Conservation (phyloP, 2,329 filamentous ascomycete species). For the Ophidiomyces ophidiicola region DNA sequence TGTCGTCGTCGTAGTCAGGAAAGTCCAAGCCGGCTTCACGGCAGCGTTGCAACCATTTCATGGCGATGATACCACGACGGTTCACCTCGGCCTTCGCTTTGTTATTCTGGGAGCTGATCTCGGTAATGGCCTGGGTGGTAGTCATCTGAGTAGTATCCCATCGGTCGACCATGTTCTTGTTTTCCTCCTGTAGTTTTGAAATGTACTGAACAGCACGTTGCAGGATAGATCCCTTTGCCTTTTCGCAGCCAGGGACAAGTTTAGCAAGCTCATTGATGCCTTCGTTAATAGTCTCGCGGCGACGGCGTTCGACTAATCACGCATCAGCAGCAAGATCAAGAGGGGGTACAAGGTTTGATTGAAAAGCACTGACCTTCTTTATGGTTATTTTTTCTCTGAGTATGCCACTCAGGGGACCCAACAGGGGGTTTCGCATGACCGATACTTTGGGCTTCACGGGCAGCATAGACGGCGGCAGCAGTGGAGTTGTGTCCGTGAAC, state of each 20-base stretch:
- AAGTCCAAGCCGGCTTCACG: conserved; percentile 38
- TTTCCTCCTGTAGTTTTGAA: conserved; percentile 54
- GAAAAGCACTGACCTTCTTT: conserved; percentile 68
- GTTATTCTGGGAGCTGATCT: conserved; percentile 86
- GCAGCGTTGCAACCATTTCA: conserved; percentile 38
- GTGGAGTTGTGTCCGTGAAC: conserved; percentile 41
- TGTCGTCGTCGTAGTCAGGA: conserved; percentile 37
- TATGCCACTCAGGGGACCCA: conserved; percentile 97
- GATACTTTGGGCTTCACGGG: conserved; percentile 41
- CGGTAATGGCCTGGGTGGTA: conserved; percentile 47
- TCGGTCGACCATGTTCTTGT: conserved; percentile 31
- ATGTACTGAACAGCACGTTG: conserved; percentile 92
- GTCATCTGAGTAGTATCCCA: conserved; percentile 36
- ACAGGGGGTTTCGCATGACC: conserved; percentile 61
- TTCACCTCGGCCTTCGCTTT: conserved; percentile 90
- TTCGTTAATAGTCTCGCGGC: conserved; percentile 96
- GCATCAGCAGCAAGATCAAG: neutral
- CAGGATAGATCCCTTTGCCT: conserved; percentile 96
- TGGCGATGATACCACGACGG: conserved; percentile 60
- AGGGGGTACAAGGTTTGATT: too few species aligned
- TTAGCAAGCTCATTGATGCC: conserved; percentile 97
- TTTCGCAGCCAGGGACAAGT: conserved; percentile 94
- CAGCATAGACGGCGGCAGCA: conserved; percentile 46
- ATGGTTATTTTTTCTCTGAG: conserved; percentile 91
- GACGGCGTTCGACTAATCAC: conserved; percentile 75